Conservation (phyloP, 2,329 filamentous ascomycete species). For the Cercospora sesami region DNA sequence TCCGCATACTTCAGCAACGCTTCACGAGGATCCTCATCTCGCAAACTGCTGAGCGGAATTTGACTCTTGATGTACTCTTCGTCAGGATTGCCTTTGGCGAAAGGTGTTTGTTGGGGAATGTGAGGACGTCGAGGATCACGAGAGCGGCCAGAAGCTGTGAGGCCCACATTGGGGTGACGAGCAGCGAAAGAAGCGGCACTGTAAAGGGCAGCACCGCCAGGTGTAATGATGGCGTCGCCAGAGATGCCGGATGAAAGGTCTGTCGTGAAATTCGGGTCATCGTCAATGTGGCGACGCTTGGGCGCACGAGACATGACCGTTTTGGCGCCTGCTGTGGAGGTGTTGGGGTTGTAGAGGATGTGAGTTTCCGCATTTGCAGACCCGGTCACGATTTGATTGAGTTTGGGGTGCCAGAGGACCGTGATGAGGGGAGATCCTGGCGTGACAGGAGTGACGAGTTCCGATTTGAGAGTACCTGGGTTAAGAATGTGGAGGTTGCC, state of each 20-base stretch:
- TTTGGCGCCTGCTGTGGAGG: slow-evolving; percentile 77
- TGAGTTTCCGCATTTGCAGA: slow-evolving; percentile 89
- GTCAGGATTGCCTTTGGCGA: slow-evolving; percentile 86
- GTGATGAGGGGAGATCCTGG: slow-evolving; percentile 78
- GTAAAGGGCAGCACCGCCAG: slow-evolving; percentile 46
- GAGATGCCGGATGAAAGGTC: slow-evolving; percentile 79
- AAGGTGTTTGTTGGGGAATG: slow-evolving; percentile 80
- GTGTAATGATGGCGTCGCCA: slow-evolving; percentile 72
- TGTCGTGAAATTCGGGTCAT: slow-evolving; percentile 83
- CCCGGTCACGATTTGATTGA: slow-evolving; percentile 94
- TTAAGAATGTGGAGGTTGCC: slow-evolving; percentile 92
- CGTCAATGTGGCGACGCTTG: slow-evolving; percentile 93
- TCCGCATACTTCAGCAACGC: slow-evolving; percentile 94
- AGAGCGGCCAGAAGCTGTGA: slow-evolving; percentile 75
- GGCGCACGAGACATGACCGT: slow-evolving; percentile 90
- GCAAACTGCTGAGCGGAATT: slow-evolving; percentile 86
- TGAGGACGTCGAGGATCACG: slow-evolving; percentile 82
- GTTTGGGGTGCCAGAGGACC: slow-evolving; percentile 86
- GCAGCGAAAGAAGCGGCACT: slow-evolving; percentile 53
- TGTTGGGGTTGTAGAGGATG: slow-evolving; percentile 84
- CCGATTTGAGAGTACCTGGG: slow-evolving; percentile 80
- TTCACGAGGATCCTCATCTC: slow-evolving; percentile 93
- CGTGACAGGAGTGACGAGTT: slow-evolving; percentile 86
- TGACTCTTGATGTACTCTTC: slow-evolving; percentile 84
- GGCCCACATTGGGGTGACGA: slow-evolving; percentile 69